Evolutionary conservation across 2,329 filamentous ascomycete species (phyloP).

Genomic region (Lasiodiplodia citricola): DNA sequence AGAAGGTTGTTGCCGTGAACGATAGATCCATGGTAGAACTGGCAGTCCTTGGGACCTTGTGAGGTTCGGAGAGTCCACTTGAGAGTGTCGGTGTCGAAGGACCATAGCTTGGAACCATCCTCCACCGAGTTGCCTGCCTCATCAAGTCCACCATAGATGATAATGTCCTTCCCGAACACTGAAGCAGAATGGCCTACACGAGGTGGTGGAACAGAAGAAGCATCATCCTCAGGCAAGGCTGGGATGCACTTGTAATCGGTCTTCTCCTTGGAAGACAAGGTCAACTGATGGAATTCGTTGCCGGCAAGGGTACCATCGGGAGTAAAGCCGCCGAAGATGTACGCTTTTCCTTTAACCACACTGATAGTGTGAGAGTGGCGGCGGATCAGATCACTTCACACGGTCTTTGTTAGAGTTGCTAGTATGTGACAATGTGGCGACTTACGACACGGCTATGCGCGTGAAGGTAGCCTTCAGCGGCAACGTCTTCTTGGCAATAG

Average conservation of each 20-base stretch:
- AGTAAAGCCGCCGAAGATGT: conserved; percentile 52
- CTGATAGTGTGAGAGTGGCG: conserved; percentile 48
- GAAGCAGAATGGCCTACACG: conserved; percentile 49
- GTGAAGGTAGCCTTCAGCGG: conserved; percentile 50
- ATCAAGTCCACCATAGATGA: conserved; percentile 48
- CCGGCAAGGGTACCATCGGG: conserved; percentile 43
- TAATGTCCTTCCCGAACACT: conserved; percentile 45
- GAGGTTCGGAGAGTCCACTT: conserved; percentile 33
- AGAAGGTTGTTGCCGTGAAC: conserved; percentile 35
- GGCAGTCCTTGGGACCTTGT: conserved; percentile 28
- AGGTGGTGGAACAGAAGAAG: conserved; percentile 39
- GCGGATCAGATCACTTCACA: conserved; percentile 36
- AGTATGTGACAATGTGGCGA: conserved; percentile 38
- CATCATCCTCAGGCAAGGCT: conserved; percentile 42
- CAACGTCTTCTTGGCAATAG: conserved; percentile 49
- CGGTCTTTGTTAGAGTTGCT: conserved; percentile 26
- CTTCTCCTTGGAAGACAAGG: conserved; percentile 38
- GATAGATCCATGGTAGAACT: conserved; percentile 29
- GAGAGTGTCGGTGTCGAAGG: conserved; percentile 43
- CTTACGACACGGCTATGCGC: conserved; percentile 46
- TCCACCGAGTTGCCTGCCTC: conserved; percentile 40
- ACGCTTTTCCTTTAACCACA: conserved; percentile 49
- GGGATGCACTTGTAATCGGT: conserved; percentile 50
- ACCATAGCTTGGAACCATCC: conserved; percentile 45
- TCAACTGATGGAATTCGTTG: conserved; percentile 51